phyloP scores from a whole-genome alignment of 345 rosid species.

The Camelina neglecta region DNA sequence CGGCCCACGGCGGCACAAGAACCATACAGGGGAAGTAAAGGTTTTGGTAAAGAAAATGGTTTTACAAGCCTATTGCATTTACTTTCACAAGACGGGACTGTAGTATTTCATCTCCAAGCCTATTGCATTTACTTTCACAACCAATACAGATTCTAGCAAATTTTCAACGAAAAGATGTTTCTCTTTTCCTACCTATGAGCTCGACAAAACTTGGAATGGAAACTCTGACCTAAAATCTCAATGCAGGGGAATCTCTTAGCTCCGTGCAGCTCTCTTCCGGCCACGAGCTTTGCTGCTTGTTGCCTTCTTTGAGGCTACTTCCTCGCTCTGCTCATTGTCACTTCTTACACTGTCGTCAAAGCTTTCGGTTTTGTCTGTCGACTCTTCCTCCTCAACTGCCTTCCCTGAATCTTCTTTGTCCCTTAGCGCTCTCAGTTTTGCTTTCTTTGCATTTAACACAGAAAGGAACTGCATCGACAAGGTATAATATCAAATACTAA shows the following conservation, averaged over 20 bases:
- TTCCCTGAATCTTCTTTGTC: slow-evolving; percentile 55
- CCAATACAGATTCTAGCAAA: no score
- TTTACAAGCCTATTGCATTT: no score
- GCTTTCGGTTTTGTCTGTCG: slow-evolving; percentile 68
- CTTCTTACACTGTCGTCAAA: slow-evolving; percentile 59
- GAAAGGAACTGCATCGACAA: slow-evolving; percentile 57
- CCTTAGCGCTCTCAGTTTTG: slow-evolving; percentile 79
- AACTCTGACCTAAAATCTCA: slow-evolving; percentile 1
- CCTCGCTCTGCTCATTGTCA: slow-evolving; percentile 46
- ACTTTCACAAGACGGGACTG: no score
- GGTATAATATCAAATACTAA: neutral
- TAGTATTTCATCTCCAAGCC: neutral
- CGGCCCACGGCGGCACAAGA: no score
- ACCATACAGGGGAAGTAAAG: no score
- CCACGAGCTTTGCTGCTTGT: slow-evolving; percentile 51
- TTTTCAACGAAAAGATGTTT: neutral
- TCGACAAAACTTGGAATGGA: neutral
- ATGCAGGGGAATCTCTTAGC: neutral
- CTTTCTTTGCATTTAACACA: slow-evolving; percentile 80
- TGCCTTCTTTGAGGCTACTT: slow-evolving; percentile 47
- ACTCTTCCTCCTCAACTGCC: slow-evolving; percentile 57
- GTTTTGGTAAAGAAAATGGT: no score
- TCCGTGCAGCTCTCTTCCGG: slow-evolving; percentile 49
- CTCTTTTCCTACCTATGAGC: neutral
- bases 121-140: neutral